Conservation (phyloP, 352 stramenopile species). For the Phytophthora boehmeriae region DNA sequence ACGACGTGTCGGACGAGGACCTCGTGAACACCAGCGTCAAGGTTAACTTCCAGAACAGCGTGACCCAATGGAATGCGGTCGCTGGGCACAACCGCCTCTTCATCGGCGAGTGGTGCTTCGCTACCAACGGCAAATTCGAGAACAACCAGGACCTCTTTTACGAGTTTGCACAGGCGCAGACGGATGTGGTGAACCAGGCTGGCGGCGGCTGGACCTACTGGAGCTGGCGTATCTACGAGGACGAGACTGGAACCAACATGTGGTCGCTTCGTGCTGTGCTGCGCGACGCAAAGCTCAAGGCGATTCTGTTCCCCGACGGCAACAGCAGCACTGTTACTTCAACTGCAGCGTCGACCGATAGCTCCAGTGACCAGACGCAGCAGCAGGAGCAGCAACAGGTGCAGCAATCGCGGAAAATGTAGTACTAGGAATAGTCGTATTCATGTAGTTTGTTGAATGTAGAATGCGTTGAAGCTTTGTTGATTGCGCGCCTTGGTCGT, state of each 20-base stretch:
- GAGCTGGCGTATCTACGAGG: constrained; percentile 73
- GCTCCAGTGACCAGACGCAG: constrained; percentile 15
- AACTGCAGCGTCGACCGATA: background rate
- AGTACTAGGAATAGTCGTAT: background rate
- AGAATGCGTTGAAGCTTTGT: constrained; percentile 7
- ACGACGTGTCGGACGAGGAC: constrained; percentile 52
- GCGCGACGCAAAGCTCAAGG: constrained; percentile 44
- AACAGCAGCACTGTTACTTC: constrained; percentile 12
- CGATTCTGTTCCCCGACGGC: constrained; percentile 33
- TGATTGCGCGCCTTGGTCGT: background rate
- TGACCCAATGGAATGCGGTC: constrained; percentile 45
- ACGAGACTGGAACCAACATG: constrained; percentile 60
- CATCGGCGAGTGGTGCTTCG: constrained; percentile 70
- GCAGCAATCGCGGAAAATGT: constrained; percentile 15
- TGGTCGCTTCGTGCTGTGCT: constrained; percentile 72
- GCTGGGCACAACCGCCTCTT: constrained; percentile 51
- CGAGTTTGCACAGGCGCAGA: constrained; percentile 52
- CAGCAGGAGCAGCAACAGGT: constrained; percentile 6
- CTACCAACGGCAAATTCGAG: constrained; percentile 64
- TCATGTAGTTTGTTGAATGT: background rate
- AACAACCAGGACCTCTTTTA: constrained; percentile 48
- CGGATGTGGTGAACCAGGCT: constrained; percentile 55
- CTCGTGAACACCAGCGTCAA: constrained; percentile 54
- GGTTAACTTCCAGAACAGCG: constrained; percentile 44
- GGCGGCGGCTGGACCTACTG: constrained; percentile 78